Evolutionary conservation across 257 asterid genomes (phyloP).

Genomic region (Lithospermum erythrorhizon): DNA sequence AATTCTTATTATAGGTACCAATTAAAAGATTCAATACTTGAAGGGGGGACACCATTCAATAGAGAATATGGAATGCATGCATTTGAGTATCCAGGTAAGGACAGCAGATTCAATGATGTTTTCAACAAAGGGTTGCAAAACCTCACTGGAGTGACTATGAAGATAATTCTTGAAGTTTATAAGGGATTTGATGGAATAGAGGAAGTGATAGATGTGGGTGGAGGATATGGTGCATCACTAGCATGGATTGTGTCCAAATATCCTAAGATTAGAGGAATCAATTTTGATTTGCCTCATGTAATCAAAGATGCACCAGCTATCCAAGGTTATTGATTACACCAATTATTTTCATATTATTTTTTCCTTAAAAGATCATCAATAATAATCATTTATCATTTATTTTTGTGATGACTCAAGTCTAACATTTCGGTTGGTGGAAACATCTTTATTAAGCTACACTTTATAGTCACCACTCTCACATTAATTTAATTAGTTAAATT

Average conservation of each 20-base stretch:
- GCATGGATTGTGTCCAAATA: constrained; percentile 21
- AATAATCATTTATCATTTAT: no score
- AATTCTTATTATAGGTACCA: constrained; percentile 7
- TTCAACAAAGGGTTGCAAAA: constrained; percentile 13
- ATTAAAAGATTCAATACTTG: constrained; percentile 10
- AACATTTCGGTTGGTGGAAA: no score
- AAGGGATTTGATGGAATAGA: constrained; percentile 28
- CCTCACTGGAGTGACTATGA: constrained; percentile 5
- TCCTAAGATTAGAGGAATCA: constrained; percentile 29
- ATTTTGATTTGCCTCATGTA: constrained; percentile 36
- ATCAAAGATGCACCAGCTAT: constrained; percentile 19
- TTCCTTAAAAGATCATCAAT: no score
- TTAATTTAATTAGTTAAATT: no score
- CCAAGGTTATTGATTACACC: constrained; percentile 16
- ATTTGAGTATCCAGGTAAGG: constrained; percentile 14
- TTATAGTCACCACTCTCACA: neutral
- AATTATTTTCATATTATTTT: no score
- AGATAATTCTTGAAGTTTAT: constrained; percentile 12
- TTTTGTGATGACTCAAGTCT: no score
- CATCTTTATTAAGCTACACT: neutral
- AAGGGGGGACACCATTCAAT: constrained; percentile 14
- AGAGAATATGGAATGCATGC: constrained; percentile 15
- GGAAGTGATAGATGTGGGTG: constrained; percentile 41
- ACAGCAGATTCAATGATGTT: constrained; percentile 11
- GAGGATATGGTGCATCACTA: constrained; percentile 33